Evolutionary conservation across 495 filamentous ascomycete genomes (phyloP), one percentile per base, ranked within the genome.

Genomic region (Xylaria intraflava): DNA sequence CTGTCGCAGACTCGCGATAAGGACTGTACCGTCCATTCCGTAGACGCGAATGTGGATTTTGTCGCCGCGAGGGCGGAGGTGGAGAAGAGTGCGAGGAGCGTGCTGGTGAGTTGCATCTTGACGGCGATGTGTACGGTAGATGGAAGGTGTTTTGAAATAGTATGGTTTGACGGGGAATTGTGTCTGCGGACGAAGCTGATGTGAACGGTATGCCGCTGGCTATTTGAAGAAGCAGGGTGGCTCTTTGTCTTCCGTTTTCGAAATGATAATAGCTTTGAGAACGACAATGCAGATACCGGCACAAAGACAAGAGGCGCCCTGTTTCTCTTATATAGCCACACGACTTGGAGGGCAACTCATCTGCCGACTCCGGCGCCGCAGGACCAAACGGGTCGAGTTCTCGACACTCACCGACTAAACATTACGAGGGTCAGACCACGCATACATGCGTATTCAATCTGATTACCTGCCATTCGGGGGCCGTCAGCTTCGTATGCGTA

Each of bases 1-100:
- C 40, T 36, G 65, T 75, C 72, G 73, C 77, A 80, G 54, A 62
- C 65, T 26, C 78, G 77, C 59, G 67, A 69, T 54, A 80, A 69
- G 40, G 55, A 53, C 51, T 64, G 38, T 58, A 81, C 73, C 41
- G 71, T 79, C 78, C 78, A 81, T 46, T 75, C 43, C 3, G 69
- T 59, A 23, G 65, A 61, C 12, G 62, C 56, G 53, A 52, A 50
- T 12, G 69, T 75, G 16, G 69, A 70, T 38, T 69, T 61, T 0
- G 69, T 71, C 26, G 72, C 62, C 40, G 76, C 69, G 46, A 75
- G 56, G 62, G 69, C 64, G 20, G 71, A 60, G 41, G 65, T 49
- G 43, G 72, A 60, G 46, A 72, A 69, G 45, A 64, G 53, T 59
- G 67, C 44, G 54, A 73, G 39, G 55, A 76, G 50, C 59, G 69